A percentile compares a stretch with the other conserved stretches of the same genome.
phyloP scores from a whole-genome alignment of 2,329 filamentous ascomycete species.

The Exserohilum rostratum region DNA sequence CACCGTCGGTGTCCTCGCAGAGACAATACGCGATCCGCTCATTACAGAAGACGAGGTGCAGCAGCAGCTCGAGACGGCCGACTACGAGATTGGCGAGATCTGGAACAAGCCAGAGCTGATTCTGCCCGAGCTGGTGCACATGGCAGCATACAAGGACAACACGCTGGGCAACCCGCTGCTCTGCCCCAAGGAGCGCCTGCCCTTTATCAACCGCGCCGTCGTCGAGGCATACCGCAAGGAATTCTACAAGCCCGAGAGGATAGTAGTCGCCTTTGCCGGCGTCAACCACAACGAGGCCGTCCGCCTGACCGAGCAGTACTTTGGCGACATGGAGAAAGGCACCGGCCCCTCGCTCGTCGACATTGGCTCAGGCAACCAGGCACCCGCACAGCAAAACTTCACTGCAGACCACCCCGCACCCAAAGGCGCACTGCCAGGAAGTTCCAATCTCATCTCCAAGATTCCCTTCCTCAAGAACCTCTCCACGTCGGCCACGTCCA shows the following conservation, averaged over 20 bases:
- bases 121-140: conserved; percentile 91
- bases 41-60: conserved; percentile 87
- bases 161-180: conserved; percentile 92
- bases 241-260: conserved; percentile 88
- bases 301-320: conserved; percentile 78
- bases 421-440: conserved; percentile 53
- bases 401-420: conserved; percentile 45
- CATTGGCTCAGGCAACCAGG: conserved; percentile 30
- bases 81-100: conserved; percentile 96
- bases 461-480: conserved; percentile 91
- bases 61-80: conserved; percentile 86
- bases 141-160: conserved; percentile 94
- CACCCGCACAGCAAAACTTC: conserved; percentile 55
- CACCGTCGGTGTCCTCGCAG: conserved; percentile 83
- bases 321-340: conserved; percentile 81
- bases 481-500: conserved; percentile 72
- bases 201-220: conserved; percentile 72
- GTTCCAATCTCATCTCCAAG: conserved; percentile 75
- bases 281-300: conserved; percentile 83
- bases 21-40: conserved; percentile 85
- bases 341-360: conserved; percentile 52
- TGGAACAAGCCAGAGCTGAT: conserved; percentile 98
- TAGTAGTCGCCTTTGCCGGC: conserved; percentile 94
- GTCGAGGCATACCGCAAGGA: conserved; percentile 79
- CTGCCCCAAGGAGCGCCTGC: conserved; percentile 83